Evolutionary conservation across 1,284 basidiomycete genomes (phyloP).

Genomic region (Entoloma clypeatum): DNA sequence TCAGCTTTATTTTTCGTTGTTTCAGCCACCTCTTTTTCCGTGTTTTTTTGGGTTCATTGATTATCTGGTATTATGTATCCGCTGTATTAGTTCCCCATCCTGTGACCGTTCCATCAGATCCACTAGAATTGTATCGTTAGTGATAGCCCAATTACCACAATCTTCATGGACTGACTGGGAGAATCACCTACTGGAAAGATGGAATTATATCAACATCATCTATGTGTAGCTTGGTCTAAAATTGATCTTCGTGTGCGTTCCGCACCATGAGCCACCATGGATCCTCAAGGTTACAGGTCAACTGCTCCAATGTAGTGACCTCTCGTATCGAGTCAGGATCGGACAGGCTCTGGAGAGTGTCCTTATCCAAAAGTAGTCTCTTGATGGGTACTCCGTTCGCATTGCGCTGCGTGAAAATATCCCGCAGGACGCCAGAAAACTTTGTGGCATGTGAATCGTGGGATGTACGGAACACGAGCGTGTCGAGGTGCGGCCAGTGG

Average conservation of each 20-base stretch:
- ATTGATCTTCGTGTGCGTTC: conserved; percentile 11
- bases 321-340: conserved; percentile 4
- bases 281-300: conserved; percentile 29
- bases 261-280: conserved; percentile 25
- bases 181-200: too few species aligned
- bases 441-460: conserved; percentile 20
- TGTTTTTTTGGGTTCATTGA: too few species aligned
- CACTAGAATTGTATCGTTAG: too few species aligned
- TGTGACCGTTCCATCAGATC: too few species aligned
- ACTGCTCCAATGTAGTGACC: conserved; percentile 13
- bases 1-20: too few species aligned
- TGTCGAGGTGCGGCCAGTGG: conserved; percentile 26
- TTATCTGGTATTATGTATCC: too few species aligned
- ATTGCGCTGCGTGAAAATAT: conserved; percentile 21
- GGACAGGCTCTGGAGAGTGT: conserved; percentile 18
- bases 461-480: conserved; percentile 27
- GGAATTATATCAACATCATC: too few species aligned
- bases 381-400: conserved; percentile 18
- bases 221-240: too few species aligned
- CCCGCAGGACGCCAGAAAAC: conserved; percentile 18
- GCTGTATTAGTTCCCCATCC: too few species aligned
- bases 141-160: too few species aligned
- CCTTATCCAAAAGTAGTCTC: conserved; percentile 29
- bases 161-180: too few species aligned
- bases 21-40: too few species aligned